Conservation (phyloP, 441 rosid genomes). For the Pelargonium fulgidum region DNA sequence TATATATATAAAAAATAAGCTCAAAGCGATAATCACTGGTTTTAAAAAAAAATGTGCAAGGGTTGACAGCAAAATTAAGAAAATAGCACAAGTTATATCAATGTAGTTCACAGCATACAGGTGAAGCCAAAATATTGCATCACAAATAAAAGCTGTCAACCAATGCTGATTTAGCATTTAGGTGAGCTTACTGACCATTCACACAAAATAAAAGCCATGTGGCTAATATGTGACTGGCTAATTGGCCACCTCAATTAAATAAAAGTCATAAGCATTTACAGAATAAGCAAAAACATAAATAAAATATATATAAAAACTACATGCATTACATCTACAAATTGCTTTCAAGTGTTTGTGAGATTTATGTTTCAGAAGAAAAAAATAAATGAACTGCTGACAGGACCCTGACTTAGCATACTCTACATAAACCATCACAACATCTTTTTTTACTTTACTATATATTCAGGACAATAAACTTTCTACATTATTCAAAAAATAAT, state of each 20-base stretch:
- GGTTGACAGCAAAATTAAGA: not conserved
- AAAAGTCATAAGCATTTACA: not conserved
- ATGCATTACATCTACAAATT: not conserved
- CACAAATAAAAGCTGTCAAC: conserved; percentile 13
- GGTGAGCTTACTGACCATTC: conserved; percentile 27
- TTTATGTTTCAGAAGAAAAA: no score
- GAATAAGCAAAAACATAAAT: no score
- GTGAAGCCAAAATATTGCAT: not conserved
- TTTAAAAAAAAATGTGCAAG: no score
- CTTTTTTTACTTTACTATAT: no score
- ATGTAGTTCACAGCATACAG: conserved; percentile 13
- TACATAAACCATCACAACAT: no score
- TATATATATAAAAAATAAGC: not conserved
- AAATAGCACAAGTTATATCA: not conserved
- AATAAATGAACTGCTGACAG: no score
- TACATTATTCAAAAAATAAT: no score
- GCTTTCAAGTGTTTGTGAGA: not conserved
- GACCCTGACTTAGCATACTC: no score
- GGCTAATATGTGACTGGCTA: conserved; percentile 16
- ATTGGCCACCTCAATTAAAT: conserved; percentile 7
- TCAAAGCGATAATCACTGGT: not conserved
- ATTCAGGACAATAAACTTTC: no score
- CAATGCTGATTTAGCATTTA: conserved; percentile 4
- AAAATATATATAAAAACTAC: no score
- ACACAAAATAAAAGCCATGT: conserved; percentile 7